Evolutionary conservation across 805 yeast species (phyloP).

Genomic region (Brettanomyces custersianus): DNA sequence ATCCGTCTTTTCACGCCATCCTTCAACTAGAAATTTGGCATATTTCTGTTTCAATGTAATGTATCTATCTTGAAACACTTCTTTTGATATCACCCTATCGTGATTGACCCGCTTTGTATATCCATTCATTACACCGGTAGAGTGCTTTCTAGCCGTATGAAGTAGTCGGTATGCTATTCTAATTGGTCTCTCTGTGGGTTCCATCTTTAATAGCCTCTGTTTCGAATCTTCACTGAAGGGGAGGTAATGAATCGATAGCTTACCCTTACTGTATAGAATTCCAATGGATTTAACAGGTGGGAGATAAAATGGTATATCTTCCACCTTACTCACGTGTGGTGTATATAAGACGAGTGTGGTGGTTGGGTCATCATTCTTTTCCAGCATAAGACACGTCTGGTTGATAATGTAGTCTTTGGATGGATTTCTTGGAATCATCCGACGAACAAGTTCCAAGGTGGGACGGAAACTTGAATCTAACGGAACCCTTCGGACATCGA

Average conservation of each 20-base stretch:
- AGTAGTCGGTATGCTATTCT: conserved; percentile 77
- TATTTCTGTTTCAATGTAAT: conserved; percentile 74
- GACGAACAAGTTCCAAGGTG: conserved; percentile 54
- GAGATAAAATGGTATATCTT: conserved; percentile 77
- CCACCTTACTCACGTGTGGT: conserved; percentile 57
- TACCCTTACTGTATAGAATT: conserved; percentile 38
- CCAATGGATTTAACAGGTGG: conserved; percentile 81
- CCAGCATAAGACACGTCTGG: conserved; percentile 65
- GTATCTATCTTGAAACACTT: conserved; percentile 75
- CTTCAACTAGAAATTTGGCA: conserved; percentile 62
- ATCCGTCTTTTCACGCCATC: conserved; percentile 92
- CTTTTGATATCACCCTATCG: conserved; percentile 77
- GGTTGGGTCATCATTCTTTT: conserved; percentile 22
- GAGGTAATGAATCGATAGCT: conserved; percentile 64
- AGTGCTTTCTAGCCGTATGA: conserved; percentile 76
- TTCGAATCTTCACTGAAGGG: conserved; percentile 39
- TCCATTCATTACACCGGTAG: conserved; percentile 74
- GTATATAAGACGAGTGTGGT: conserved; percentile 59
- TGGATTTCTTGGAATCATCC: conserved; percentile 89
- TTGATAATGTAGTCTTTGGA: conserved; percentile 73
- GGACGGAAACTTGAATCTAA: conserved; percentile 23
- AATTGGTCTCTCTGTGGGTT: conserved; percentile 50
- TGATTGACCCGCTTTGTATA: conserved; percentile 84
- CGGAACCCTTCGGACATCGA: conserved; percentile 30
- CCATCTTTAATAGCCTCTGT: conserved; percentile 23